phyloP scores from a whole-genome alignment of 139 green algal genomes.

The Parachlorella kessleri region DNA sequence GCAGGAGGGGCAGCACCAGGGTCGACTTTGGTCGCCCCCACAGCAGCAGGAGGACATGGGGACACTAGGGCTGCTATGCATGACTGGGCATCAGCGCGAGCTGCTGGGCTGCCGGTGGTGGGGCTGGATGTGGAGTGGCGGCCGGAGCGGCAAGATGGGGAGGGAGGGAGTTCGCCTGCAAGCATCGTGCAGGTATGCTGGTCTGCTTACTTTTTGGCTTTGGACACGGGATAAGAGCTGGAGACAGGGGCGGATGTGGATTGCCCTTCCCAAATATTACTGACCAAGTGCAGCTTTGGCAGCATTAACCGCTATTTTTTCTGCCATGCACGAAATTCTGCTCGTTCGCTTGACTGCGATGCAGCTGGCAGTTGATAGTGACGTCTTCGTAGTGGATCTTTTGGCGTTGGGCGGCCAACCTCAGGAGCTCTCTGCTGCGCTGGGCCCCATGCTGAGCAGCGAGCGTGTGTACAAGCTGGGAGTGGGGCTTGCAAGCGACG shows the following conservation, averaged over 20 bases:
- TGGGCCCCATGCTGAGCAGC: not conserved
- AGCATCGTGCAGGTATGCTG: not conserved
- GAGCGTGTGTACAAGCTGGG: not conserved
- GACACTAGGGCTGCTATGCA: too few species aligned
- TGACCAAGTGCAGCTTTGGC: too few species aligned
- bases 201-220: too few species aligned
- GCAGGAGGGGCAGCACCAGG: not conserved
- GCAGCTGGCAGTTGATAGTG: not conserved
- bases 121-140: not conserved
- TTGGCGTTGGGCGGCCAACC: not conserved
- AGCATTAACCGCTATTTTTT: too few species aligned
- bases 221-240: too few species aligned
- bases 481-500: not conserved
- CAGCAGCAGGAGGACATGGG: too few species aligned
- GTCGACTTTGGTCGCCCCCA: too few species aligned
- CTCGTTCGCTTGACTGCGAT: too few species aligned
- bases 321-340: too few species aligned
- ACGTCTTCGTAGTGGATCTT: not conserved
- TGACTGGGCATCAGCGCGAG: too few species aligned
- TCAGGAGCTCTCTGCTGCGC: not conserved
- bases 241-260: too few species aligned
- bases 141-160: not conserved
- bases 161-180: not conserved
- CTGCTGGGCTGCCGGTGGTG: not conserved
- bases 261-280: too few species aligned